phyloP scores from a whole-genome alignment of 768 basidiomycete genomes.

The Boletus tylopilopsis region DNA sequence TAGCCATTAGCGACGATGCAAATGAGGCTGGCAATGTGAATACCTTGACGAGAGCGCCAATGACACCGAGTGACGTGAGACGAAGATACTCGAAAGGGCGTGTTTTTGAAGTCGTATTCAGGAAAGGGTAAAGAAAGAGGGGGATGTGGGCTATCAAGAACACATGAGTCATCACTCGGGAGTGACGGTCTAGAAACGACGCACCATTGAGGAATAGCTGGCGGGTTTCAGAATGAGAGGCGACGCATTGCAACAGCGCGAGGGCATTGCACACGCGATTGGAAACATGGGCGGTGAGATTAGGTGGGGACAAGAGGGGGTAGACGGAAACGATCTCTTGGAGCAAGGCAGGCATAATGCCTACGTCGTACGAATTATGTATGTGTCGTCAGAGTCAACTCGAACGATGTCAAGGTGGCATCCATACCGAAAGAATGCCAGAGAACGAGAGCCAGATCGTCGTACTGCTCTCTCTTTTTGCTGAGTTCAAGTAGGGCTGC shows the following conservation, averaged over 20 bases:
- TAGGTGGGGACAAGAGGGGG: constrained; percentile 90
- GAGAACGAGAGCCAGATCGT: constrained; percentile 93
- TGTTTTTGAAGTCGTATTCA: constrained; percentile 98
- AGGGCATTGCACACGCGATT: constrained; percentile 99
- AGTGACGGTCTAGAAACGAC: constrained; percentile 8
- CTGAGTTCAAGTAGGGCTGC: constrained; percentile 90
- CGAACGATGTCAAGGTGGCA: background rate
- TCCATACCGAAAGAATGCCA: constrained; percentile 94
- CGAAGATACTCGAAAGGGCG: constrained; percentile 99
- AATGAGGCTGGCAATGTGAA: constrained; percentile 13
- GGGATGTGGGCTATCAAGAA: constrained; percentile 91
- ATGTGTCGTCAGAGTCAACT: background rate
- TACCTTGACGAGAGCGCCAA: constrained; percentile 97
- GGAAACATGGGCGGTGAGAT: constrained; percentile 94
- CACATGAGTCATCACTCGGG: background rate
- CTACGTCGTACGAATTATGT: constrained; percentile 36
- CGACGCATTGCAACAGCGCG: constrained; percentile 96
- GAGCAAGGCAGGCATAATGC: constrained; percentile 95
- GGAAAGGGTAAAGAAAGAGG: constrained; percentile 91
- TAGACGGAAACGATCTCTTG: constrained; percentile 99
- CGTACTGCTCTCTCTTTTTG: constrained; percentile 99
- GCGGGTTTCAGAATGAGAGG: constrained; percentile 94
- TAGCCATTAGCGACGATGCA: constrained; percentile 10
- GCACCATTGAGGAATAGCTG: constrained; percentile 91
- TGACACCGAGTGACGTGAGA: constrained; percentile 98